Evolutionary conservation across 495 filamentous ascomycete species (phyloP).

Genomic region (Chaetomium fimeti): DNA sequence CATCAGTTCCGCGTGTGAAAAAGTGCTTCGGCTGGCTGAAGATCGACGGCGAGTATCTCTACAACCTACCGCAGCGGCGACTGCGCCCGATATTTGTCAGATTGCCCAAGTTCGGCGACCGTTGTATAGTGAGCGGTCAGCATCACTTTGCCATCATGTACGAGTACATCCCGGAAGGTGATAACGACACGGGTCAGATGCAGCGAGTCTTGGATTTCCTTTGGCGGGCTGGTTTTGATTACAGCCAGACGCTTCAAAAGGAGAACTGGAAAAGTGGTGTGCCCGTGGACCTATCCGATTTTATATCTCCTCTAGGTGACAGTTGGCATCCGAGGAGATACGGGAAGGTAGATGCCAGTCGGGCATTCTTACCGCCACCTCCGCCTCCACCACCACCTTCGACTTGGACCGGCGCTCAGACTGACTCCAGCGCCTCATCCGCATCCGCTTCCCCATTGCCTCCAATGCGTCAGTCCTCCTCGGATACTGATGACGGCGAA

Average conservation of each 20-base stretch:
- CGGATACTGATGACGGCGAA: background rate
- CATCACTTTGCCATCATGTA: constrained; percentile 8
- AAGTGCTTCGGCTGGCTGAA: constrained; percentile 13
- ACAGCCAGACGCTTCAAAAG: constrained; percentile 1
- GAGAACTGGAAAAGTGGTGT: constrained; percentile 13
- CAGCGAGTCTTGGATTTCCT: constrained; percentile 1
- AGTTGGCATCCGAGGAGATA: background rate
- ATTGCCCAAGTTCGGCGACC: background rate
- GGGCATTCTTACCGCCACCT: constrained; percentile 1
- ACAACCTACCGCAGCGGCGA: background rate
- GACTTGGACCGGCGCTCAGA: background rate
- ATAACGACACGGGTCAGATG: constrained; percentile 6
- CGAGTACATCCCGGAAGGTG: constrained; percentile 11
- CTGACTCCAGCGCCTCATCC: background rate
- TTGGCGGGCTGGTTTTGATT: background rate
- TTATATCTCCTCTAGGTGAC: background rate
- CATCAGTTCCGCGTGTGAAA: constrained; percentile 8
- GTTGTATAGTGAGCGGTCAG: background rate
- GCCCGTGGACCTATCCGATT: constrained; percentile 8
- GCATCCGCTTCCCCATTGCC: background rate
- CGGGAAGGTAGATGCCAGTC: background rate
- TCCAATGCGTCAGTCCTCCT: background rate
- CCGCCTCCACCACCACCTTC: background rate
- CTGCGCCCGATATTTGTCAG: background rate
- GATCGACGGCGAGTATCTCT: constrained; percentile 1